phyloP scores from a whole-genome alignment of 1,139 yeast genomes.

The Blastobotrys capitulatus region DNA sequence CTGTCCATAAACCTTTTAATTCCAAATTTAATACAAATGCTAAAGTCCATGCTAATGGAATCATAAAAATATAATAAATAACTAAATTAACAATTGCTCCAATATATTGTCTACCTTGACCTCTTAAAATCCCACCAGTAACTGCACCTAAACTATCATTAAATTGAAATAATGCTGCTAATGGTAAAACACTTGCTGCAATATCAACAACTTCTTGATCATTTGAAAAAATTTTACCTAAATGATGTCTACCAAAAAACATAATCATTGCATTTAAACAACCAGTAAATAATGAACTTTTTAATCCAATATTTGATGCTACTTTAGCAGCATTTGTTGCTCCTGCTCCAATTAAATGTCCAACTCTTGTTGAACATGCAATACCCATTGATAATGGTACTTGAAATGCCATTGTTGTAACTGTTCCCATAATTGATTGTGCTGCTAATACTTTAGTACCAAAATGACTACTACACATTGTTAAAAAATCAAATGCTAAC shows the following conservation, averaged over 20 bases:
- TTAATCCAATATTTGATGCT: constrained; percentile 60
- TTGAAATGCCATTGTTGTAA: constrained; percentile 77
- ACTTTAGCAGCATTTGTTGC: constrained; percentile 56
- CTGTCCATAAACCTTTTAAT: constrained; percentile 74
- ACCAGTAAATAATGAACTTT: constrained; percentile 53
- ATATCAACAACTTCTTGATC: constrained; percentile 56
- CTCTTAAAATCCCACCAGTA: constrained; percentile 78
- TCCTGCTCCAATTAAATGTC: constrained; percentile 80
- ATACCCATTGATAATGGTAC: constrained; percentile 86
- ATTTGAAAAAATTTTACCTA: constrained; percentile 62
- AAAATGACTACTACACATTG: constrained; percentile 65
- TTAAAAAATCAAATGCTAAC: constrained; percentile 75
- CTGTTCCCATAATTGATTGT: constrained; percentile 78
- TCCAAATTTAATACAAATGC: constrained; percentile 52
- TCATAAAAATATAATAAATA: constrained; percentile 64
- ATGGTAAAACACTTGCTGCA: constrained; percentile 55
- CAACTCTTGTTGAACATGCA: constrained; percentile 82
- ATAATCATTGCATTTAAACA: constrained; percentile 49
- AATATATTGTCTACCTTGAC: constrained; percentile 78
- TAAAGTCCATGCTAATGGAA: constrained; percentile 65
- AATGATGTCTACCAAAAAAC: constrained; percentile 44
- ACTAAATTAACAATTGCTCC: constrained; percentile 77
- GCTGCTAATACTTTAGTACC: constrained; percentile 85
- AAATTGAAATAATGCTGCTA: constrained; percentile 66
- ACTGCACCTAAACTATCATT: constrained; percentile 80